Conservation (phyloP, 1,139 yeast species). For the Pneumocystis carinii region DNA sequence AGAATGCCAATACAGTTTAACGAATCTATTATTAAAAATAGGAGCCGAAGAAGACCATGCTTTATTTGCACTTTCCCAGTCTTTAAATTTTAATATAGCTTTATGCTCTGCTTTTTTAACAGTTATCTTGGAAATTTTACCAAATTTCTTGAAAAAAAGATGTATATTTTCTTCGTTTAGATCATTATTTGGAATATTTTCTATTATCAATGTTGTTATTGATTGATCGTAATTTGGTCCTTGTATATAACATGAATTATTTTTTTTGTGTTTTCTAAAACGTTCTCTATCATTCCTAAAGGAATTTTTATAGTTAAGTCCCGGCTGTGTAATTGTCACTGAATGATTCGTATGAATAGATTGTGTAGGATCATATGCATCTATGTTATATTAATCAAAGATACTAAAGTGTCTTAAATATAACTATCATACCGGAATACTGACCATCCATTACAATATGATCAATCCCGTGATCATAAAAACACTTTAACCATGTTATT, state of each 20-base stretch:
- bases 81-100: conserved; percentile 29
- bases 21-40: conserved; percentile 35
- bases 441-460: conserved; percentile 10
- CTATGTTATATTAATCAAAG: not conserved
- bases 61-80: conserved; percentile 28
- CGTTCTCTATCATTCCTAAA: conserved; percentile 4
- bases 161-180: conserved; percentile 25
- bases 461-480: conserved; percentile 16
- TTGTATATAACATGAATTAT: not conserved
- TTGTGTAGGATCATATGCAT: conserved; percentile 5
- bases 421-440: not conserved
- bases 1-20: conserved; percentile 32
- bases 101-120: conserved; percentile 20
- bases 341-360: not conserved
- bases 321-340: not conserved
- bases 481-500: conserved; percentile 10
- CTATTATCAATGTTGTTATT: conserved; percentile 26
- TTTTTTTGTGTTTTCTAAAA: not conserved
- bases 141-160: conserved; percentile 30
- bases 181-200: conserved; percentile 31
- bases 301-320: conserved; percentile 7
- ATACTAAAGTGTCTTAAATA: not conserved
- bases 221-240: conserved; percentile 13
- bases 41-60: conserved; percentile 35
- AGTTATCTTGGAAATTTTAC: conserved; percentile 24